Evolutionary conservation across 768 basidiomycete species (phyloP).

Genomic region (Lactarius hengduanensis): DNA sequence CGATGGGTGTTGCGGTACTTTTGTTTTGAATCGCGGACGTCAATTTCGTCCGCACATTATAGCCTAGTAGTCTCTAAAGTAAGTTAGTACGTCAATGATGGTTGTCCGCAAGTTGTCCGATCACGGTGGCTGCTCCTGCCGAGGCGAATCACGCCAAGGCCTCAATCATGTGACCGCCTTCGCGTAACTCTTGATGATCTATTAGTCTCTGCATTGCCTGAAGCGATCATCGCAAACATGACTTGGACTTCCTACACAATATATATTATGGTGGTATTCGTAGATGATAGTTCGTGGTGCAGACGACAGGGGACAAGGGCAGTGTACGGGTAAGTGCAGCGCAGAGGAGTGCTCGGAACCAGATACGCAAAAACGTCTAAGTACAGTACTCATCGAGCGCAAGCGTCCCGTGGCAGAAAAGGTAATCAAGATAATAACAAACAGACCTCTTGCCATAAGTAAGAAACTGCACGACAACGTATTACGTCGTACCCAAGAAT

Average conservation of each 20-base stretch:
- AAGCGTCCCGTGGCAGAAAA: background rate
- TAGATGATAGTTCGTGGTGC: conserved; percentile 9
- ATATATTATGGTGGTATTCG: conserved; percentile 12
- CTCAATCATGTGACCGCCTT: background rate
- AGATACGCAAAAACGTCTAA: conserved; percentile 7
- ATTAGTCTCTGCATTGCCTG: background rate
- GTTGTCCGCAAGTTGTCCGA: too few relatives aligned
- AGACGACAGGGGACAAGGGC: background rate
- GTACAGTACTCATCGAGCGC: conserved; percentile 10
- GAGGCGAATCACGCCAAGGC: too few relatives aligned
- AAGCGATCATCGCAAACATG: background rate
- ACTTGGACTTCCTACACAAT: conserved; percentile 2
- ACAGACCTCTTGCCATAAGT: conserved; percentile 8
- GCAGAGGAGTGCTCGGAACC: background rate
- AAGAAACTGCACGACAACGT: background rate
- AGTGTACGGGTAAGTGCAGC: background rate
- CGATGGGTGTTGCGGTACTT: too few relatives aligned
- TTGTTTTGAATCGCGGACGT: too few relatives aligned
- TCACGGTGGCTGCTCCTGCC: too few relatives aligned
- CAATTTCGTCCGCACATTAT: too few relatives aligned
- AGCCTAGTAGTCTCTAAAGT: too few relatives aligned
- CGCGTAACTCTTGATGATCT: background rate
- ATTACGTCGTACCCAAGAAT: background rate
- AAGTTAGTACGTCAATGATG: too few relatives aligned
- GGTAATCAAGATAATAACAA: background rate